phyloP scores from a whole-genome alignment of 768 basidiomycete species.

The Pleurotus pulmonarius region DNA sequence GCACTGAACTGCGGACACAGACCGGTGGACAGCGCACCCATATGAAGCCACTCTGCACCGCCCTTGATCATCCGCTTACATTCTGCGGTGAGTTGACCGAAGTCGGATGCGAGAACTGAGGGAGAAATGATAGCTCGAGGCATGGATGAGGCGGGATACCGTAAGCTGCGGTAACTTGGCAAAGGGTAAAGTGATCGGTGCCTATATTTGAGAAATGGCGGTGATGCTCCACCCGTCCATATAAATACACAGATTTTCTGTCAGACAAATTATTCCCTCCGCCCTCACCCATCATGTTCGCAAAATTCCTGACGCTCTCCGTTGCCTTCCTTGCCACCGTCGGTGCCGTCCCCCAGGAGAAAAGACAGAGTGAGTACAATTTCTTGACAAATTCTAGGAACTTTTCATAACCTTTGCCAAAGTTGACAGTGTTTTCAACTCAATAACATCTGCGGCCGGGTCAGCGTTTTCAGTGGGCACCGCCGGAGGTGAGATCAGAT shows the following conservation, averaged over 20 bases:
- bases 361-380: conserved; percentile 38
- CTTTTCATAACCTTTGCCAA: neutral
- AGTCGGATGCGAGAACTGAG: conserved; percentile 95
- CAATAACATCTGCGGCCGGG: conserved; percentile 31
- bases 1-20: conserved; percentile 6
- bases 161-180: neutral
- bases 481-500: conserved; percentile 10
- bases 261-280: neutral
- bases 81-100: conserved; percentile 92
- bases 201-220: neutral
- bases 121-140: conserved; percentile 92
- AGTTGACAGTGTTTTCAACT: conserved; percentile 36
- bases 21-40: conserved; percentile 54
- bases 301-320: conserved; percentile 36
- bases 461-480: conserved; percentile 33
- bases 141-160: conserved; percentile 39
- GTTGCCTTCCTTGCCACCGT: conserved; percentile 30
- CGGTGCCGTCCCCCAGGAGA: conserved; percentile 34
- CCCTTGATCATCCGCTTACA: conserved; percentile 94
- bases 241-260: neutral
- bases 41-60: conserved; percentile 97
- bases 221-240: neutral
- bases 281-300: conserved; percentile 8
- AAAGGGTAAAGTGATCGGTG: neutral
- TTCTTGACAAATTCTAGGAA: neutral